Base-by-base conservation (phyloP, 2,329 filamentous ascomycete species). In the Aureobasidium pullulans region DNA sequence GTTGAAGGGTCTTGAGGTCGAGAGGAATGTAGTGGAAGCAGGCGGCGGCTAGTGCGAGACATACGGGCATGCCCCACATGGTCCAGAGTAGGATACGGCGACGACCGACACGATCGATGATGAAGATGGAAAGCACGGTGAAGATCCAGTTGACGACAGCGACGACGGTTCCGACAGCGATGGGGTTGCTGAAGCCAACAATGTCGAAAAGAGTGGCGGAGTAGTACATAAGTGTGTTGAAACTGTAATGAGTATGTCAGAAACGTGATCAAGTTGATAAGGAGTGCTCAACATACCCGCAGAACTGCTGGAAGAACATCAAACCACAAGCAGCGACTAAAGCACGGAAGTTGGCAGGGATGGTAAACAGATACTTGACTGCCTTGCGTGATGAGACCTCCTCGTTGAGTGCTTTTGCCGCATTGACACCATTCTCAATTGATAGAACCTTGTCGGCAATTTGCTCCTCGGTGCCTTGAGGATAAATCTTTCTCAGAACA, bases 191-290 rank as follows among this genome's bases (percentile, higher is more conserved):
- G 70, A 96, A 95, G 0, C 87, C 87, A 1, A 95, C 80, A 37
- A 90, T 80, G 37, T 70, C 68, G 61, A 77, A 78, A 1, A 78
- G 66, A 0, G 73, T 77, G 0, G 72, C 66, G 2, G 70, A 72
- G 57, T 77, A 95, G 73, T 96, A 96, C 90, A 96, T 96, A 36
- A 96, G 78, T 9, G 88, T 91, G 74, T 96, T 96, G 65, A 74
- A 74, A 8, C 43, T 46, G 13, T 44, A 5, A 23, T 10, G 42
- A 28, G 5, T 13, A 10, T 44, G 42, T 44, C 16, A 44, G 42
- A 5, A 28, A 5, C 4, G 11, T 10, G 9, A 6, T 13, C 9
- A 28, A 4, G 10, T 3, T 28, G 42, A 4, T 44, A 44, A 32
- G 13, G 23, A 23, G 23, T 23, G 23, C 23, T 23, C 23, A 16